A percentile compares a stretch with the other conserved stretches of the same genome.
Conservation (phyloP, 495 filamentous ascomycete genomes). For the Podospora pseudoanserina region DNA sequence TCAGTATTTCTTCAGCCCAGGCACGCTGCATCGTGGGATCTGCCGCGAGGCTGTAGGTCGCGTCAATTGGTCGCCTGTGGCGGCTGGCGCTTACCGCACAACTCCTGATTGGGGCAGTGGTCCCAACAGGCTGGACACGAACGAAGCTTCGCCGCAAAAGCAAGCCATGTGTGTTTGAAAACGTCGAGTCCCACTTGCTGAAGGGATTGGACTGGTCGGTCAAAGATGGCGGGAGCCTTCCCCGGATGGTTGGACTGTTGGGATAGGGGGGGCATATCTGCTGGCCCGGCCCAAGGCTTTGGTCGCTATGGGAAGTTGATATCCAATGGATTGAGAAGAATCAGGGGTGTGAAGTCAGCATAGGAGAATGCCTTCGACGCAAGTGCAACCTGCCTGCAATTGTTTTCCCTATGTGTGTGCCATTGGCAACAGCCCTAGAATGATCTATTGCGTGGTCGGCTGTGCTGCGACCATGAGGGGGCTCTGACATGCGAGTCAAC, state of each 20-base stretch:
- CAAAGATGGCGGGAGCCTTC: background rate
- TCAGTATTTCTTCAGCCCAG: conserved; percentile 1
- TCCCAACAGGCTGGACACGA: conserved; percentile 12
- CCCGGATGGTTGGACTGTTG: background rate
- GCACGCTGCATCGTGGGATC: background rate
- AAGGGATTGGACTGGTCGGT: background rate
- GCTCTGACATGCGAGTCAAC: background rate
- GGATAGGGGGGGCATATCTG: background rate
- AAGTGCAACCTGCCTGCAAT: no score
- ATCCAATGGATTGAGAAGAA: conserved; percentile 7
- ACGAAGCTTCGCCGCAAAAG: conserved; percentile 9
- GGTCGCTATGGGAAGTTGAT: background rate
- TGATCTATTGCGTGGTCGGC: background rate
- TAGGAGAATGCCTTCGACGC: background rate
- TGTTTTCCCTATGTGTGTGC: background rate
- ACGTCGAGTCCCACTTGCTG: background rate
- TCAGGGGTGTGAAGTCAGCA: background rate
- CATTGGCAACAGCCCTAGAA: background rate
- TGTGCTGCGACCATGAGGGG: background rate
- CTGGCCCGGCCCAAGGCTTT: conserved; percentile 14
- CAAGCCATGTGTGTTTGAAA: background rate
- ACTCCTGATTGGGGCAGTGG: conserved; percentile 14
- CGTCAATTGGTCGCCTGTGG: background rate
- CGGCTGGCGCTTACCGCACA: conserved; percentile 14
- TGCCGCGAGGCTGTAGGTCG: background rate